Evolutionary conservation across 2,329 filamentous ascomycete genomes (phyloP).

Genomic region (Colletotrichum sojae): DNA sequence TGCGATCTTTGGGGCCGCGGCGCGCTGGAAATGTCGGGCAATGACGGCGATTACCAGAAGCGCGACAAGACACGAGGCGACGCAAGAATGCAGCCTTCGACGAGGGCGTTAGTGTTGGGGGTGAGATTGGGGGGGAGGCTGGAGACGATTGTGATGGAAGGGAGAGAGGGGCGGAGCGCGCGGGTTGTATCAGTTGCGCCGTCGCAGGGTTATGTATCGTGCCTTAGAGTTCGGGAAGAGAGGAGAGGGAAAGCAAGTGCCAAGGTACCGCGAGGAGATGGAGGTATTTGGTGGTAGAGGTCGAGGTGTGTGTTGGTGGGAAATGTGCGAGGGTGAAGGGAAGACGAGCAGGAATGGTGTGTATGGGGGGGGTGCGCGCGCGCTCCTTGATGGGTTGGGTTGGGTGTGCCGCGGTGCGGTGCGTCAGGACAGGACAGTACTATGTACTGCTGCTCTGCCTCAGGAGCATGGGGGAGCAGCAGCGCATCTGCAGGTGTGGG

Average conservation of each 20-base stretch:
- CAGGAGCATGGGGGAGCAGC: conserved; percentile 29
- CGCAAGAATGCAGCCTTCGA: conserved; percentile 37
- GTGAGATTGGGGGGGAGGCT: conserved; percentile 29
- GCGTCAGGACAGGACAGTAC: conserved; percentile 37
- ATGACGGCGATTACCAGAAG: conserved; percentile 20
- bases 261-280: conserved; percentile 33
- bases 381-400: conserved; percentile 38
- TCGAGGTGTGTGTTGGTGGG: conserved; percentile 41
- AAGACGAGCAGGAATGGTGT: conserved; percentile 32
- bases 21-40: conserved; percentile 29
- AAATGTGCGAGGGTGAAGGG: conserved; percentile 36
- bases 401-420: conserved; percentile 34
- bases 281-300: conserved; percentile 30
- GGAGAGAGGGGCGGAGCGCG: conserved; percentile 20
- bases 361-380: conserved; percentile 25
- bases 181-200: conserved; percentile 33
- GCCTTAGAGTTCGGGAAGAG: conserved; percentile 34
- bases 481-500: conserved; percentile 30
- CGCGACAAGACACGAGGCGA: conserved; percentile 27
- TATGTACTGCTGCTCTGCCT: conserved; percentile 30
- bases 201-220: conserved; percentile 43
- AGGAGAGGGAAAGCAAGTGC: conserved; percentile 22
- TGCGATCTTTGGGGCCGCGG: conserved; percentile 17
- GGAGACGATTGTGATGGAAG: conserved; percentile 26
- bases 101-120: conserved; percentile 11